phyloP scores from a whole-genome alignment of 1,284 basidiomycete genomes.

The Irpex sp. region DNA sequence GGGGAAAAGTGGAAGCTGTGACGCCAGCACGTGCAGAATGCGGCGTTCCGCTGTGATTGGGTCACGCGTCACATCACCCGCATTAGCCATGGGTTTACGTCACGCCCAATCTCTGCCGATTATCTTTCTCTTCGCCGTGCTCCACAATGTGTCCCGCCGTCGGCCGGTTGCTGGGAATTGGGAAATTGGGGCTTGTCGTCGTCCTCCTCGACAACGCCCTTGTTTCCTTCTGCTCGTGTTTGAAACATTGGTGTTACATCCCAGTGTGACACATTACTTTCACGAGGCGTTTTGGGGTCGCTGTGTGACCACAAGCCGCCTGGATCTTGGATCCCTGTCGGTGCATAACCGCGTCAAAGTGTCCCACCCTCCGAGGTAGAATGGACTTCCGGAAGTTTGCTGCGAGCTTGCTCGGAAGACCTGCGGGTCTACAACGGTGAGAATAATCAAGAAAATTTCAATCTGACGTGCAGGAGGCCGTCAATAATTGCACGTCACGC shows the following conservation, averaged over 20 bases:
- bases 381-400: not conserved
- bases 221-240: not conserved
- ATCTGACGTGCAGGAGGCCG: not conserved
- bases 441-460: not conserved
- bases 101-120: not conserved
- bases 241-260: not conserved
- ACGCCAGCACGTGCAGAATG: not conserved
- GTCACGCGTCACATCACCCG: not conserved
- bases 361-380: not conserved
- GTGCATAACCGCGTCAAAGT: not conserved
- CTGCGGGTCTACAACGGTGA: not conserved
- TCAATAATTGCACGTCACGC: not conserved
- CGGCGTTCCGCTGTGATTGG: not conserved
- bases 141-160: not conserved
- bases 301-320: not conserved
- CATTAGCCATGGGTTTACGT: not conserved
- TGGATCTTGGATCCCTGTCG: not conserved
- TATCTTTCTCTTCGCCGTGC: not conserved
- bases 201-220: not conserved
- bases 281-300: not conserved
- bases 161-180: not conserved
- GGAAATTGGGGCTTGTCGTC: not conserved
- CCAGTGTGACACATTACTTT: not conserved
- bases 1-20: constrained; percentile 14
- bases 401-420: not conserved